phyloP scores from a whole-genome alignment of 371 early-diverging fungal genomes.

The Mortierella sp. region DNA sequence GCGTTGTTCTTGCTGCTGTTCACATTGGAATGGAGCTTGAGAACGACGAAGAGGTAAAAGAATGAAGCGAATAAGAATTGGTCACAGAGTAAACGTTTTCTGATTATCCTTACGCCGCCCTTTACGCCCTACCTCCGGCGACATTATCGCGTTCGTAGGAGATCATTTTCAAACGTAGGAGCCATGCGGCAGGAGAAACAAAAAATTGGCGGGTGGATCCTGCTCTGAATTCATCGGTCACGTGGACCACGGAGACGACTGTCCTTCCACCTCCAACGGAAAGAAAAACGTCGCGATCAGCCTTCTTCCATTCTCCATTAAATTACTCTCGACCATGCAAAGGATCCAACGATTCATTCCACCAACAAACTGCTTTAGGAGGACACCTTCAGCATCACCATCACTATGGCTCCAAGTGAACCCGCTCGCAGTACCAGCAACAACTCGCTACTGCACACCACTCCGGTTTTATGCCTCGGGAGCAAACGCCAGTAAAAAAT shows the following conservation, averaged over 20 bases:
- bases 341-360: slow-evolving; percentile 25
- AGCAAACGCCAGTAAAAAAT: slow-evolving; percentile 14
- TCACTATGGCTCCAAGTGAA: not conserved
- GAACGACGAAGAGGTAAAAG: not conserved
- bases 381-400: slow-evolving; percentile 1
- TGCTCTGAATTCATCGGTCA: no score
- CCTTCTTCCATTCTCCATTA: not conserved
- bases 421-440: not conserved
- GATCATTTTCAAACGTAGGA: not conserved
- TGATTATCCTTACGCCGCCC: not conserved
- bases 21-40: no score
- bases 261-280: not conserved
- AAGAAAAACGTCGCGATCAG: not conserved
- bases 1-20: not conserved
- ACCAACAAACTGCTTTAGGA: slow-evolving; percentile 5
- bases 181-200: no score
- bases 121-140: no score
- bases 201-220: not conserved
- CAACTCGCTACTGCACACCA: not conserved
- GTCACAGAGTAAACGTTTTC: not conserved
- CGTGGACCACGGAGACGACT: not conserved
- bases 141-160: not conserved
- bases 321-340: slow-evolving; percentile 13
- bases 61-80: not conserved
- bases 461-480: slow-evolving; percentile 28